A percentile compares a stretch with the other conserved stretches of the same genome.
Evolutionary conservation across 73 alveolate genomes (phyloP).

Genomic region (Paramecium pentaurelia): DNA sequence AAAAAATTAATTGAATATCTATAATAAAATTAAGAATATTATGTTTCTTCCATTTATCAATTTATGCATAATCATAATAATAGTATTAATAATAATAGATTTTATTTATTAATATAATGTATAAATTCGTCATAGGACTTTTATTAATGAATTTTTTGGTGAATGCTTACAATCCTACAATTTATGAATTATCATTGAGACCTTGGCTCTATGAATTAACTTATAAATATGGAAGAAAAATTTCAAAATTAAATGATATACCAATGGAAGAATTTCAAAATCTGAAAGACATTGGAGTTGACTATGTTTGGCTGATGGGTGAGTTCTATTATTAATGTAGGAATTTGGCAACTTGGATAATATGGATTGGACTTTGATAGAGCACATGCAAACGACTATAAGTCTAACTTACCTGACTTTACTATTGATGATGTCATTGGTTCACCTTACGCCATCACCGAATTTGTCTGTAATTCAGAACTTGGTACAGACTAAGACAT

Average conservation of each 20-base stretch:
- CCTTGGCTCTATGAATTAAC: conserved; percentile 68
- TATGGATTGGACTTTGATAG: conserved; percentile 61
- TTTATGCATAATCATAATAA: background rate
- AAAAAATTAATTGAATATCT: too few species aligned
- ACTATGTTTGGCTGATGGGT: conserved; percentile 70
- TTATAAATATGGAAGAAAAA: conserved; percentile 51
- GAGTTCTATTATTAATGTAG: background rate
- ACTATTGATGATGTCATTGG: conserved; percentile 68
- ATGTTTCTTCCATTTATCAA: background rate
- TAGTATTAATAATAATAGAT: background rate
- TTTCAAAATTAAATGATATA: conserved; percentile 56
- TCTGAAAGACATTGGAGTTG: conserved; percentile 51
- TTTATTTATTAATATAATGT: background rate
- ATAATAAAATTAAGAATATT: too few species aligned
- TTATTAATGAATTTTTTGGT: background rate
- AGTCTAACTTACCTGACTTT: conserved; percentile 58
- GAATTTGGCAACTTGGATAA: conserved; percentile 63
- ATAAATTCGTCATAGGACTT: background rate
- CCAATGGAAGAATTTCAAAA: conserved; percentile 62
- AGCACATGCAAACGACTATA: conserved; percentile 46
- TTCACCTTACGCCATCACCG: conserved; percentile 64
- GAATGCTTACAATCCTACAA: conserved; percentile 32
- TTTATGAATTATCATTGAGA: conserved; percentile 60
- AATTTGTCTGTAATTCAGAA: conserved; percentile 63
- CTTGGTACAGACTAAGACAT: conserved; percentile 65